These are phyloP conservation scores for Anisogramma anomala DNA, from an alignment of 2,329 filamentous ascomycete genomes.

Conservation along the genomic window DNA sequence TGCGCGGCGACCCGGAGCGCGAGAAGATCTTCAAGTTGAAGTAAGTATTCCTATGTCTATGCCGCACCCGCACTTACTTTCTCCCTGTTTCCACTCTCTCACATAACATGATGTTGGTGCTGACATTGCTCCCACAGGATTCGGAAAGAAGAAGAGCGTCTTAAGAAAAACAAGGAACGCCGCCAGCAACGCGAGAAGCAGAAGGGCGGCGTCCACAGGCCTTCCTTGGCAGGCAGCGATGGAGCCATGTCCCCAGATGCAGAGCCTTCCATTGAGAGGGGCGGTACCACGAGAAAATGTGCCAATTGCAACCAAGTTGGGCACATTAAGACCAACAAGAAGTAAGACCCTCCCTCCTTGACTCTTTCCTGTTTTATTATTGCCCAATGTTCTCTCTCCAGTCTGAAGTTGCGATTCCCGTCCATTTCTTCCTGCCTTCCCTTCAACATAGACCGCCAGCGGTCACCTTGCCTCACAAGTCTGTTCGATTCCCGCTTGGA, in stretches of 20 bases:
- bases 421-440: no score
- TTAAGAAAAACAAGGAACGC: conserved; percentile 85
- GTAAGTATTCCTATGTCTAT: no score
- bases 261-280: conserved; percentile 37
- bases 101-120: no score
- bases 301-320: conserved; percentile 95
- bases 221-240: background rate
- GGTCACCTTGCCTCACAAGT: no score
- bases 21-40: conserved; percentile 50
- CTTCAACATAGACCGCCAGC: no score
- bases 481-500: no score
- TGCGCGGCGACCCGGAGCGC: conserved; percentile 55
- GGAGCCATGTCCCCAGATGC: conserved; percentile 27
- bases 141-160: conserved; percentile 64
- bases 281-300: conserved; percentile 77
- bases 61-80: conserved; percentile 15
- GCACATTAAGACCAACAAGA: conserved; percentile 99
- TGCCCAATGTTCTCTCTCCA: no score
- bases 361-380: background rate
- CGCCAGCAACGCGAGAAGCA: conserved; percentile 83
- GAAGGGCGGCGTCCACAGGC: conserved; percentile 38
- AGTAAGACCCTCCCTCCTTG: conserved; percentile 44
- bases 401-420: no score
- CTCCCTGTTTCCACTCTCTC: no score
- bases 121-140: conserved; percentile 44